These are phyloP conservation scores for Suhomyces terraborum DNA, from an alignment of 1,139 yeast species.

Conservation along the genomic window DNA sequence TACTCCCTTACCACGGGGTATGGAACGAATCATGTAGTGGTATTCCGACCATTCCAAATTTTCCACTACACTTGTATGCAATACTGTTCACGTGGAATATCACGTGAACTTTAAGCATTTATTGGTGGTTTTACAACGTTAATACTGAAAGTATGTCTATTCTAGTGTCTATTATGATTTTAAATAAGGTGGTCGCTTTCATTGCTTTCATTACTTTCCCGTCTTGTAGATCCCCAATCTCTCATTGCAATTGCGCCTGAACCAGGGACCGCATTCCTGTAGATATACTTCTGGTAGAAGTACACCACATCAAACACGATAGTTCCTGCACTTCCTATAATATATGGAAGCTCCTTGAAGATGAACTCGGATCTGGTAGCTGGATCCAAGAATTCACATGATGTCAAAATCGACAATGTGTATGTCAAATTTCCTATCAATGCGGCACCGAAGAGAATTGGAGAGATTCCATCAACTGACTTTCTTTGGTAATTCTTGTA, in stretches of 20 bases:
- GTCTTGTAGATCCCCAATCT: slow-evolving; percentile 22
- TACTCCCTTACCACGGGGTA: background rate
- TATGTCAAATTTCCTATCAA: slow-evolving; percentile 80
- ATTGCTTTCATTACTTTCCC: slow-evolving; percentile 9
- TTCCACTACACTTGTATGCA: background rate
- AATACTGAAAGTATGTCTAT: background rate
- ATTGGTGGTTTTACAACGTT: too few species aligned
- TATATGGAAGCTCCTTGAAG: slow-evolving; percentile 73
- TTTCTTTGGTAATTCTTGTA: slow-evolving; percentile 71
- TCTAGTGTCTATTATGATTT: background rate
- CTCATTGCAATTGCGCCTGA: slow-evolving; percentile 32
- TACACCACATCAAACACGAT: slow-evolving; percentile 74
- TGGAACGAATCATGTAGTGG: background rate
- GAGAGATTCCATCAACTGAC: slow-evolving; percentile 84
- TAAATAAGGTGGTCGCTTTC: slow-evolving; percentile 10
- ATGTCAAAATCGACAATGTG: slow-evolving; percentile 68
- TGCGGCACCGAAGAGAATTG: slow-evolving; percentile 77
- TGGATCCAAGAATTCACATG: slow-evolving; percentile 39
- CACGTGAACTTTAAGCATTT: too few species aligned
- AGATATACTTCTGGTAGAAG: slow-evolving; percentile 61
- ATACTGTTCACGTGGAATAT: background rate
- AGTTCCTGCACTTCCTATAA: slow-evolving; percentile 87
- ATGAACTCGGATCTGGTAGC: slow-evolving; percentile 52
- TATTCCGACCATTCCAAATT: background rate
- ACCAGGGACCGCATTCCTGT: slow-evolving; percentile 31